Conservation (phyloP, 148 eudicot genomes). For the Pharnaceum exiguum region DNA sequence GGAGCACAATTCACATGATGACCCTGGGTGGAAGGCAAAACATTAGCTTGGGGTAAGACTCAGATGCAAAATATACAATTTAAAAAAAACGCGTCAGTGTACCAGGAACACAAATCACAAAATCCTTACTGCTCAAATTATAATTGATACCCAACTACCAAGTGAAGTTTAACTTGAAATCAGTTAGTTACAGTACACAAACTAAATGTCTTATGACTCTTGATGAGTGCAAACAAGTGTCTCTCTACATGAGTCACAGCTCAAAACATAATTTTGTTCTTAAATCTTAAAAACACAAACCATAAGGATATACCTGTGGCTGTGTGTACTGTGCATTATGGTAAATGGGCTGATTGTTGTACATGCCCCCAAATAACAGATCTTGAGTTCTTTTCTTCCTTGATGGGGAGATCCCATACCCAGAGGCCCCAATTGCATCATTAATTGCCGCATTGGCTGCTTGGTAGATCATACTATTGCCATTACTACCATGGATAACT, state of each 20-base stretch:
- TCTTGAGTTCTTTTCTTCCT: slow-evolving; percentile 44
- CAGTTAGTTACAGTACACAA: neutral
- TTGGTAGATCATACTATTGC: slow-evolving; percentile 31
- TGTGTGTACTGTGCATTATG: slow-evolving; percentile 23
- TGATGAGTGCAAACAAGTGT: too few species aligned
- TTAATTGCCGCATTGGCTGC: slow-evolving; percentile 47
- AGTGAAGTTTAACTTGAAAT: neutral
- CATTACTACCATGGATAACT: slow-evolving; percentile 28
- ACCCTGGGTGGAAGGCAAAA: slow-evolving; percentile 26
- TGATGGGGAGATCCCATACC: slow-evolving; percentile 33
- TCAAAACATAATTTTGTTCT: too few species aligned
- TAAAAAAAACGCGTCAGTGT: neutral
- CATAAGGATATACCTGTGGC: slow-evolving; percentile 30
- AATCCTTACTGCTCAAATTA: neutral
- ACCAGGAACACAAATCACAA: too few species aligned
- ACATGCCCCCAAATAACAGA: slow-evolving; percentile 16
- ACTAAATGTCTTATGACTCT: too few species aligned
- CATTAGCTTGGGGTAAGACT: neutral
- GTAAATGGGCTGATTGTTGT: slow-evolving; percentile 22
- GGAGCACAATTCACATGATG: slow-evolving; percentile 19
- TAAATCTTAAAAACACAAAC: too few species aligned
- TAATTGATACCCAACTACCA: neutral
- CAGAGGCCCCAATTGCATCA: slow-evolving; percentile 42
- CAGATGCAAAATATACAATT: neutral
- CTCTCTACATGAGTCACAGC: too few species aligned